Percentiles rank a stretch among this genome's conserved stretches.
These are phyloP conservation scores for Agrocybe praecox DNA, from an alignment of 768 basidiomycete species.

Conservation along the genomic window DNA sequence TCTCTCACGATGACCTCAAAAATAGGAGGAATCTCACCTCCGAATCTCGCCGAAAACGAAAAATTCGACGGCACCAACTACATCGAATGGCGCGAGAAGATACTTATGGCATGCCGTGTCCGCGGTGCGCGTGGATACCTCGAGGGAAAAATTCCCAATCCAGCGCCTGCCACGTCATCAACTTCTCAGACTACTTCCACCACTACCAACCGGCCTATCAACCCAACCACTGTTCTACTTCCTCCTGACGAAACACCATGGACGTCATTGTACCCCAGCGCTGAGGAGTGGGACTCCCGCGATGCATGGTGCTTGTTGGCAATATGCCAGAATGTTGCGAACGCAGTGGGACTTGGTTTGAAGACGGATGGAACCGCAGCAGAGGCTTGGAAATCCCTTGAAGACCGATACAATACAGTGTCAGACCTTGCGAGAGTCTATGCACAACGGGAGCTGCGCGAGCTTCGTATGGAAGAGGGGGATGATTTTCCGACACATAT, in stretches of 20 bases:
- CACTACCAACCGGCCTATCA: background rate
- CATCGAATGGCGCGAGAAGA: background rate
- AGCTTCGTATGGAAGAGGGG: constrained; percentile 3
- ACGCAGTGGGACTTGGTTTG: background rate
- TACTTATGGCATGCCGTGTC: background rate
- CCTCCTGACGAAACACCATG: background rate
- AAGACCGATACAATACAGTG: constrained; percentile 6
- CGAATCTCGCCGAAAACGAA: background rate
- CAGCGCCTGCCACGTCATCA: too few relatives aligned
- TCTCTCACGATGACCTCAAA: background rate
- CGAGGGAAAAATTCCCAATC: background rate
- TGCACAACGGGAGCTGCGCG: constrained; percentile 2
- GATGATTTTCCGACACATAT: constrained; percentile 16
- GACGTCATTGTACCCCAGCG: background rate
- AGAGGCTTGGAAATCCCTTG: constrained; percentile 22
- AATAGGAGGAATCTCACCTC: background rate
- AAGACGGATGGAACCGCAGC: constrained; percentile 19
- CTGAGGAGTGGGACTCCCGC: constrained; percentile 2
- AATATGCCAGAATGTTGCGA: background rate
- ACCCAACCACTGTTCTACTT: background rate
- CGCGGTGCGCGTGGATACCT: background rate
- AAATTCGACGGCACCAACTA: constrained; percentile 4
- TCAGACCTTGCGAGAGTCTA: constrained; percentile 10
- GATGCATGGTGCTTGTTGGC: constrained; percentile 1
- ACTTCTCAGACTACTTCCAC: background rate